Conservation (phyloP, 192 early-diverging fungal genomes). For the Coemansia sp. region DNA sequence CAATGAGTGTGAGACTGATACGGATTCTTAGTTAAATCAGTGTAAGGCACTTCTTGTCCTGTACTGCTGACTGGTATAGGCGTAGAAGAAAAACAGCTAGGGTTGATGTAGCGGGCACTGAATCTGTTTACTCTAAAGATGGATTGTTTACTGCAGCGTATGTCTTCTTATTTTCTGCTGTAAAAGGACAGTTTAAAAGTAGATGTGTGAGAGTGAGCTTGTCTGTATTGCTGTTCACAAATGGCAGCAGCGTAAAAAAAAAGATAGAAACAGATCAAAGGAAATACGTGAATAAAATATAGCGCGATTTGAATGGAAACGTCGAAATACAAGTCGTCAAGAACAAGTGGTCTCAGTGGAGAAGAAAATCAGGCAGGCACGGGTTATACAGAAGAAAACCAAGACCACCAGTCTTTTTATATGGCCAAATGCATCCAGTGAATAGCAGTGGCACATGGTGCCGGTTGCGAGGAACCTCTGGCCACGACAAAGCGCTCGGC, state of each 20-base stretch:
- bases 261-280: background rate
- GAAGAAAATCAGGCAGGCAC: background rate
- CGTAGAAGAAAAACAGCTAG: background rate
- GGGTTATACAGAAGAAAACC: background rate
- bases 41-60: background rate
- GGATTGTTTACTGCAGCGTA: background rate
- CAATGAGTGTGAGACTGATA: background rate
- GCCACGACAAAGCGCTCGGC: background rate
- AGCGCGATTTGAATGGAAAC: conserved; percentile 1
- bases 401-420: conserved; percentile 2
- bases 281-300: conserved; percentile 5
- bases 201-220: background rate
- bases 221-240: background rate
- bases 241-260: background rate
- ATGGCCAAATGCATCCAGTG: conserved; percentile 8
- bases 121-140: background rate
- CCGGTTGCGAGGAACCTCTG: background rate
- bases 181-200: background rate
- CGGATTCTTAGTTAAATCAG: background rate
- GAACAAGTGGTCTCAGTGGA: conserved; percentile 6
- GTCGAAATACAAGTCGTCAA: conserved; percentile 17
- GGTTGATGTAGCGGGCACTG: background rate
- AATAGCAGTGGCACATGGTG: conserved; percentile 16
- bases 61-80: background rate
- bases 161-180: background rate